phyloP scores from a whole-genome alignment of 1,139 yeast species.

The Saccharomyces hybrid region DNA sequence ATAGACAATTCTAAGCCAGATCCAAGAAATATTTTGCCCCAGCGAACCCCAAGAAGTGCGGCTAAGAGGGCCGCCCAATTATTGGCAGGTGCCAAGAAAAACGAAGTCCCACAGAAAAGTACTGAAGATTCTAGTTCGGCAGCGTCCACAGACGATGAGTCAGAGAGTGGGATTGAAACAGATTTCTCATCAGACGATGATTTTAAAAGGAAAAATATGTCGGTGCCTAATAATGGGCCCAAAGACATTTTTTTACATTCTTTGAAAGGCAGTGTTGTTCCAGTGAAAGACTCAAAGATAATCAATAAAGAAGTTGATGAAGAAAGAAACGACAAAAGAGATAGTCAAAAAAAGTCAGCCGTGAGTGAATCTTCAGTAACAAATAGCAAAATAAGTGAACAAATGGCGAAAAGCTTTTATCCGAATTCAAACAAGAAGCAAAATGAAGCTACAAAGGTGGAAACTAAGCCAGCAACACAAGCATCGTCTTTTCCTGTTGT shows the following conservation, averaged over 20 bases:
- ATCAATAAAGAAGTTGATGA: neutral
- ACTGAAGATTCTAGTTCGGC: neutral
- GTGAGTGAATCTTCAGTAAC: neutral
- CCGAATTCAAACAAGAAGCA: neutral
- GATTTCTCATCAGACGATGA: conserved; percentile 24
- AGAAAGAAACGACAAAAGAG: neutral
- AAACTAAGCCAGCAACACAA: neutral
- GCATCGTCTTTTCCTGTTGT: neutral
- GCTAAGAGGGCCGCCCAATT: conserved; percentile 28
- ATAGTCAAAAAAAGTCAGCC: neutral
- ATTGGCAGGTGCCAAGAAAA: conserved; percentile 12
- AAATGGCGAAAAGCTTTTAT: neutral
- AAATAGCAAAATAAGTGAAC: neutral
- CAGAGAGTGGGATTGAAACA: conserved; percentile 24
- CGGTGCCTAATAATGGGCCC: neutral
- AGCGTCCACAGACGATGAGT: conserved; percentile 9
- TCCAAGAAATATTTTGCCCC: conserved; percentile 26
- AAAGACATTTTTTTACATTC: neutral
- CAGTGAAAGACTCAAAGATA: neutral
- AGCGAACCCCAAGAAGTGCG: conserved; percentile 23
- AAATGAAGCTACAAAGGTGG: neutral
- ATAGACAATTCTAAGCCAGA: conserved; percentile 30
- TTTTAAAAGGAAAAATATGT: conserved; percentile 12
- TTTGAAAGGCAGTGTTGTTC: neutral
- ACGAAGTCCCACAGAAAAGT: too few relatives aligned